phyloP scores from a whole-genome alignment of 148 eudicot species.

The Vaccinium macrocarpon region DNA sequence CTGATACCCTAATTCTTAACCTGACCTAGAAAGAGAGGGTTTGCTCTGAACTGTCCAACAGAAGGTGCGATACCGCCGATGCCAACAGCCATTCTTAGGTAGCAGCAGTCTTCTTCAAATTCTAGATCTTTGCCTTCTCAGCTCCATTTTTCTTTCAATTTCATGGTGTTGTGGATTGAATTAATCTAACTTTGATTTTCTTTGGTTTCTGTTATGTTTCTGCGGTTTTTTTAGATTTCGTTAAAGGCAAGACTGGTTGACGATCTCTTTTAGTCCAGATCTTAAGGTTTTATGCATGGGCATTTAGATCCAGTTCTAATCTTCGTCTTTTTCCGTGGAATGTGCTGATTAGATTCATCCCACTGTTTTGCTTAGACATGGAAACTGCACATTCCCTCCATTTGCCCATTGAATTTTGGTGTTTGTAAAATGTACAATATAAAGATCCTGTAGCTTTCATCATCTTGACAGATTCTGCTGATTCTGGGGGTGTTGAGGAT shows the following conservation, averaged over 20 bases:
- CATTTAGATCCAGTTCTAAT: neutral
- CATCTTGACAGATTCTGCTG: neutral
- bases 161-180: neutral
- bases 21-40: neutral
- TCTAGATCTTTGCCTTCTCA: neutral
- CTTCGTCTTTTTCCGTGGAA: neutral
- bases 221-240: neutral
- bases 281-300: neutral
- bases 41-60: neutral
- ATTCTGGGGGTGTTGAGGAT: neutral
- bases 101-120: neutral
- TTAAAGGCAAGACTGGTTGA: neutral
- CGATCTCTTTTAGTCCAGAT: neutral
- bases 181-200: neutral
- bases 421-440: neutral
- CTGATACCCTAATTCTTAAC: neutral
- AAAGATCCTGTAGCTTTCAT: neutral
- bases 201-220: neutral
- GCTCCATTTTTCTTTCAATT: slow-evolving; percentile 1
- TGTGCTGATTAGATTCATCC: neutral
- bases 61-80: neutral
- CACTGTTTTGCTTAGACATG: neutral
- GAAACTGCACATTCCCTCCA: neutral
- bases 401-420: neutral
- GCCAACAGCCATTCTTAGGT: neutral